A percentile compares a stretch with the other conserved stretches of the same genome.
Evolutionary conservation across 768 basidiomycete species (phyloP).

Genomic region (Tylopilus felleus): DNA sequence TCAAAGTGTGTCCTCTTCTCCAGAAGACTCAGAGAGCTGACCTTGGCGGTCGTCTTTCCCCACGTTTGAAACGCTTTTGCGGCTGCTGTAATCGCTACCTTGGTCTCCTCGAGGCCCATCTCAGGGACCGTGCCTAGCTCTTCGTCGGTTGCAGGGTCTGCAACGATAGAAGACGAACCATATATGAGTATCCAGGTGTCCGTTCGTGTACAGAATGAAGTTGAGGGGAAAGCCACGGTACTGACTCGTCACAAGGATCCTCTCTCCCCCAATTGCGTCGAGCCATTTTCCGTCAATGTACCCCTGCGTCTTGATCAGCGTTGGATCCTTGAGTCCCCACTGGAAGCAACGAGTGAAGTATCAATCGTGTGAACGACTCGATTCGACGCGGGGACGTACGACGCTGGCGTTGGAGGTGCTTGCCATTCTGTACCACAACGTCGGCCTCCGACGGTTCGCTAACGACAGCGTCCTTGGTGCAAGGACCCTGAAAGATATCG

Average conservation of each 20-base stretch:
- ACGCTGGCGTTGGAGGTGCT: slow-evolving; percentile 36
- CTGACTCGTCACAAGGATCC: slow-evolving; percentile 75
- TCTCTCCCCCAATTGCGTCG: slow-evolving; percentile 69
- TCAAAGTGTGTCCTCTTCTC: neutral
- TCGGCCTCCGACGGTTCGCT: neutral
- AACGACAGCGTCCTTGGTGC: slow-evolving; percentile 11
- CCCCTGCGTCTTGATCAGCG: slow-evolving; percentile 70
- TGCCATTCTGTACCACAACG: slow-evolving; percentile 47
- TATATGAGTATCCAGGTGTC: neutral
- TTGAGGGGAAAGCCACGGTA: neutral
- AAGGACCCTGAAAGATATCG: slow-evolving; percentile 19
- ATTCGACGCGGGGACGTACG: slow-evolving; percentile 30
- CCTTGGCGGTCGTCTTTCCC: slow-evolving; percentile 87
- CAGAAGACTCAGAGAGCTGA: slow-evolving; percentile 31
- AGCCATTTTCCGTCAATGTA: slow-evolving; percentile 87
- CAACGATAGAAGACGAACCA: neutral
- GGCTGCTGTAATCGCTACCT: slow-evolving; percentile 81
- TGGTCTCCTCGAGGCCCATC: slow-evolving; percentile 82
- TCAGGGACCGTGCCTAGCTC: slow-evolving; percentile 85
- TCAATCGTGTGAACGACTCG: neutral
- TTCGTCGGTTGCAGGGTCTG: slow-evolving; percentile 87
- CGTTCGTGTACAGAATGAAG: neutral
- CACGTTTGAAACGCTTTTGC: slow-evolving; percentile 76
- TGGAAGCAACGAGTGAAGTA: slow-evolving; percentile 21
- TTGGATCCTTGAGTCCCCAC: slow-evolving; percentile 77